A percentile compares a stretch with the other conserved stretches of the same genome.
Evolutionary conservation across 1,284 basidiomycete genomes (phyloP).

Genomic region (Tetrapyrgos nigripes): DNA sequence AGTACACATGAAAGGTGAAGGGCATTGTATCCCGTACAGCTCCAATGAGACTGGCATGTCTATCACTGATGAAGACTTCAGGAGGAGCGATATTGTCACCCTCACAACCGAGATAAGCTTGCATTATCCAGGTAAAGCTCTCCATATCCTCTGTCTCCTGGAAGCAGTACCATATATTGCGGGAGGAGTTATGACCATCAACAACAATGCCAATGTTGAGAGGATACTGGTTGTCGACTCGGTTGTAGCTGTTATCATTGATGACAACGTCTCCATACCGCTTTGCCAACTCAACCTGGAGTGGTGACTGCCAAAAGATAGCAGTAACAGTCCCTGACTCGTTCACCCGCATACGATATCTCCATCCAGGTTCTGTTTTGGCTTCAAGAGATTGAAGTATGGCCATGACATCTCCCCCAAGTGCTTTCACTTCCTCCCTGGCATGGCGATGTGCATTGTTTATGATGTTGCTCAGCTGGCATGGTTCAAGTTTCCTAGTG

Average conservation of each 20-base stretch:
- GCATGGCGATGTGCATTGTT: slow-evolving; percentile 7
- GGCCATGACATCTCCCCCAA: slow-evolving; percentile 26
- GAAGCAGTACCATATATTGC: slow-evolving; percentile 31
- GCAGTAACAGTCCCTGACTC: slow-evolving; percentile 24
- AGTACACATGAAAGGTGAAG: slow-evolving; percentile 26
- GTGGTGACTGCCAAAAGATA: slow-evolving; percentile 37
- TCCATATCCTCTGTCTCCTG: slow-evolving; percentile 28
- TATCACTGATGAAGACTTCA: slow-evolving; percentile 20
- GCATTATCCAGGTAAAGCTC: slow-evolving; percentile 32
- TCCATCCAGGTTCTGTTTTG: slow-evolving; percentile 24
- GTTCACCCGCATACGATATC: slow-evolving; percentile 26
- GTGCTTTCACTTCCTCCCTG: slow-evolving; percentile 11
- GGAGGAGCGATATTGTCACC: slow-evolving; percentile 17
- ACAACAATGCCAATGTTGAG: slow-evolving; percentile 38
- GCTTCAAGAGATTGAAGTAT: slow-evolving; percentile 21
- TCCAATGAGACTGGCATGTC: slow-evolving; percentile 23
- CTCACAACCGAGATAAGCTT: slow-evolving; percentile 24
- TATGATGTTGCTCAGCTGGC: slow-evolving; percentile 22
- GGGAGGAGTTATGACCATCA: slow-evolving; percentile 23
- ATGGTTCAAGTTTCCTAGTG: slow-evolving; percentile 15
- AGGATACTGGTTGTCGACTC: slow-evolving; percentile 33
- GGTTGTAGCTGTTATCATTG: slow-evolving; percentile 35
- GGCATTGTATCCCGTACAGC: slow-evolving; percentile 20
- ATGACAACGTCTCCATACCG: slow-evolving; percentile 30
- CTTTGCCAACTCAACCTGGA: slow-evolving; percentile 26